Conservation (phyloP, 129 eudicot genomes). For the Pseudognaphalium luteoalbum region DNA sequence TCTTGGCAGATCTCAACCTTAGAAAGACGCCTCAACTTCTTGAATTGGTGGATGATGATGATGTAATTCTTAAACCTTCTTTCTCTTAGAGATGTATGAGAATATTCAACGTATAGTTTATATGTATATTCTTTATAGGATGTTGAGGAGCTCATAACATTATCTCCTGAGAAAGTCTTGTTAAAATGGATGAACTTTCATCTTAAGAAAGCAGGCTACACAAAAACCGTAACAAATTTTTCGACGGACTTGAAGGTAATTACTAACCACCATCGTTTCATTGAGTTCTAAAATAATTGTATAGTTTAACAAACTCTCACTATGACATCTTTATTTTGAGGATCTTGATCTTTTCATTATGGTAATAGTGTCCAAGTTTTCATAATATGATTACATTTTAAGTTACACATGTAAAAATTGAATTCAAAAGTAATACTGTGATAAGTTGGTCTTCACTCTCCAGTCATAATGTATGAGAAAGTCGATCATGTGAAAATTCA, state of each 20-base stretch:
- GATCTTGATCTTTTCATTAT: conserved; percentile 11
- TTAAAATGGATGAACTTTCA: conserved; percentile 95
- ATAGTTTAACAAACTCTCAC: conserved; percentile 14
- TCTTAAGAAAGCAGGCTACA: conserved; percentile 88
- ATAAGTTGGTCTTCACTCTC: background rate
- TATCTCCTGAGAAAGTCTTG: conserved; percentile 81
- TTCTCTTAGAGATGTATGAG: conserved; percentile 4
- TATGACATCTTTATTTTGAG: conserved; percentile 3
- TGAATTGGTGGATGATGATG: conserved; percentile 80
- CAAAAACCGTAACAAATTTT: conserved; percentile 75
- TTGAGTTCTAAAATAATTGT: background rate
- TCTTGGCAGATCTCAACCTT: conserved; percentile 89
- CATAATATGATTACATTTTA: background rate
- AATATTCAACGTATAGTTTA: conserved; percentile 20
- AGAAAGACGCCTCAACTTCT: conserved; percentile 96
- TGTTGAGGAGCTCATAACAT: conserved; percentile 81
- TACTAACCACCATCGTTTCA: conserved; percentile 3
- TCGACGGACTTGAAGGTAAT: conserved; percentile 78
- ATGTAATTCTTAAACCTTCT: conserved; percentile 43
- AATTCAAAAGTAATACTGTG: no score
- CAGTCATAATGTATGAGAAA: background rate
- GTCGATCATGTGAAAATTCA: background rate
- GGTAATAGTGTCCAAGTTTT: background rate
- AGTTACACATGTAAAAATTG: conserved; percentile 7
- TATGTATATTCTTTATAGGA: conserved; percentile 53